Conservation (phyloP, 345 rosid genomes). For the Sonneratia alba region DNA sequence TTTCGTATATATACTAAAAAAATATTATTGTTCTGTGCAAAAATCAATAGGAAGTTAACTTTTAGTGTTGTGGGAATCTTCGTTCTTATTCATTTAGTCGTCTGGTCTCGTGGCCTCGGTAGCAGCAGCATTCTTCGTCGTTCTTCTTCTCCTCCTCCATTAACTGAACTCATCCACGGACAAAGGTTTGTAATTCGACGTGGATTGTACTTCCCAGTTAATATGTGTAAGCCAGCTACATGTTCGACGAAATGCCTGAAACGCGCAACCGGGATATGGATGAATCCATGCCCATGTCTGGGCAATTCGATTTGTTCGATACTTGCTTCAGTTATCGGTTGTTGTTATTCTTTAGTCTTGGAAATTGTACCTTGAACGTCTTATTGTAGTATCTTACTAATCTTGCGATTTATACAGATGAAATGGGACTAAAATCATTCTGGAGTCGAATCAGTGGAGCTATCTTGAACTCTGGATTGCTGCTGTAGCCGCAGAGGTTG, state of each 20-base stretch:
- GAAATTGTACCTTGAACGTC: not conserved
- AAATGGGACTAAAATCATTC: not conserved
- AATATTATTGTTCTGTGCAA: too few species aligned
- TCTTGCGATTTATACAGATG: not conserved
- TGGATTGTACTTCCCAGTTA: not conserved
- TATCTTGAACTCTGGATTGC: not conserved
- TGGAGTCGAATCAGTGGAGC: not conserved
- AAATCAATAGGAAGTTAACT: too few species aligned
- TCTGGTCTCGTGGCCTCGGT: too few species aligned
- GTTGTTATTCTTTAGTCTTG: not conserved
- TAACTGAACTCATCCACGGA: too few species aligned
- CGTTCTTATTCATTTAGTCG: too few species aligned
- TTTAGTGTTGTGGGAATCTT: too few species aligned
- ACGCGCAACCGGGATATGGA: not conserved
- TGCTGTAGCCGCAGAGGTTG: not conserved
- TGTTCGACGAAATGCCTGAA: not conserved
- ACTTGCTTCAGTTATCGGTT: not conserved
- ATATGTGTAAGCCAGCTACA: not conserved
- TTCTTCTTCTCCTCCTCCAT: too few species aligned
- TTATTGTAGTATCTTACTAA: not conserved
- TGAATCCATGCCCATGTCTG: not conserved
- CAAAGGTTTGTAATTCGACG: too few species aligned
- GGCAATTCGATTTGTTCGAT: not conserved
- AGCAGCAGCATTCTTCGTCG: too few species aligned
- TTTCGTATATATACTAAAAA: too few species aligned